Evolutionary conservation across 2,329 filamentous ascomycete genomes (phyloP).

Genomic region (Tolypocladium guangdongense): DNA sequence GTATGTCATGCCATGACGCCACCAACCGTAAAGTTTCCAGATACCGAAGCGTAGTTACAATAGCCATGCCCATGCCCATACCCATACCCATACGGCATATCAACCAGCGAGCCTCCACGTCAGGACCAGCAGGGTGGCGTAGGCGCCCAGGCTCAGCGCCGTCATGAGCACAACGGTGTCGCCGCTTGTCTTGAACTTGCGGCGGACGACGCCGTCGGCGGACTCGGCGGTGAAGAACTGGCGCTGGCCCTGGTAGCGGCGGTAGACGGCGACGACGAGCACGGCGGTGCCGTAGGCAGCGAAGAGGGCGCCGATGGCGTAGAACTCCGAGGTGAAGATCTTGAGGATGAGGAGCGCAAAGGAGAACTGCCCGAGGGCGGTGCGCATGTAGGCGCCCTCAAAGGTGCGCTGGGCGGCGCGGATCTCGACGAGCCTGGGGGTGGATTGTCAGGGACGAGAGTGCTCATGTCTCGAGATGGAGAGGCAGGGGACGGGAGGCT

Average conservation of each 20-base stretch:
- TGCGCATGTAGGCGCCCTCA: conserved; percentile 93
- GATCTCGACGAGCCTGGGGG: conserved; percentile 68
- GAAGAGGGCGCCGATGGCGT: conserved; percentile 91
- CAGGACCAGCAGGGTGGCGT: conserved; percentile 44
- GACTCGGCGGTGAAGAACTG: conserved; percentile 66
- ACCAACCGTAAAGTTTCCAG: neutral
- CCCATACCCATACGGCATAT: neutral
- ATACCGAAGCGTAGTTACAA: neutral
- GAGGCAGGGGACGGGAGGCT: neutral
- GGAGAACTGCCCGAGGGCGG: conserved; percentile 86
- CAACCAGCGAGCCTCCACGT: conserved; percentile 33
- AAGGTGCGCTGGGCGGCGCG: conserved; percentile 93
- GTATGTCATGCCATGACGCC: neutral
- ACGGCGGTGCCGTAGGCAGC: conserved; percentile 83
- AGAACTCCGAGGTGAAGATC: conserved; percentile 95
- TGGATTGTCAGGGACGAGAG: neutral
- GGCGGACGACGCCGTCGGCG: conserved; percentile 23
- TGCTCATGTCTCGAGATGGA: neutral
- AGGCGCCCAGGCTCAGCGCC: conserved; percentile 44
- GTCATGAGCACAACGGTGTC: conserved; percentile 51
- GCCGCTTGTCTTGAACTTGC: conserved; percentile 52
- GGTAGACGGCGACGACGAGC: conserved; percentile 70
- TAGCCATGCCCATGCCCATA: neutral
- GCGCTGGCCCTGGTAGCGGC: conserved; percentile 81
- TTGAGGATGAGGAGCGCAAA: conserved; percentile 84